Percentiles rank a stretch among this genome's conserved stretches.
These are phyloP conservation scores for Boletales sp. DNA, from an alignment of 768 basidiomycete species.

Conservation along the genomic window DNA sequence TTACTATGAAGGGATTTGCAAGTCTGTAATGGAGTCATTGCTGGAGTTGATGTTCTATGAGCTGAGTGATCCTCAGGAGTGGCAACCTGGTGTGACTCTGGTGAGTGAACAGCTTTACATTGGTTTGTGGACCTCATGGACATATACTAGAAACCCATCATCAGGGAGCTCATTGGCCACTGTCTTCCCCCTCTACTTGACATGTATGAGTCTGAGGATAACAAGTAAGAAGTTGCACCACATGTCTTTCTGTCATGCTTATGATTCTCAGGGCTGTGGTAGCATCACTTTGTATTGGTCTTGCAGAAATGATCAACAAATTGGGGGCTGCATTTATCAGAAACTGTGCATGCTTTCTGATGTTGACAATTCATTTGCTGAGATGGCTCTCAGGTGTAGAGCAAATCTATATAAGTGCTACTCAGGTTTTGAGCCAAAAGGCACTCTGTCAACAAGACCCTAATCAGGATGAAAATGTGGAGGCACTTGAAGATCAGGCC, in stretches of 20 bases:
- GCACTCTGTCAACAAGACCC: constrained; percentile 96
- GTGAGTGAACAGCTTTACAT: constrained; percentile 39
- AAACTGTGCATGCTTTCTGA: constrained; percentile 45
- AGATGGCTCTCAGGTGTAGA: constrained; percentile 57
- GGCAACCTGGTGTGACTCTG: constrained; percentile 68
- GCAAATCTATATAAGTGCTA: constrained; percentile 71
- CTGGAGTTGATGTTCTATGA: constrained; percentile 92
- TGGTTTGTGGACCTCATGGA: constrained; percentile 5
- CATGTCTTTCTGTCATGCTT: constrained; percentile 8
- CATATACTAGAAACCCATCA: constrained; percentile 46
- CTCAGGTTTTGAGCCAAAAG: constrained; percentile 89
- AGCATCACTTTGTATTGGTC: constrained; percentile 78
- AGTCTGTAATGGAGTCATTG: constrained; percentile 84
- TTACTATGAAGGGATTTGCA: constrained; percentile 97
- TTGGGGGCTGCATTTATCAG: constrained; percentile 86
- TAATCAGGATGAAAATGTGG: constrained; percentile 84
- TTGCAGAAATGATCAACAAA: constrained; percentile 89
- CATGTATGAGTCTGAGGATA: constrained; percentile 92
- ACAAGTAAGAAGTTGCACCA: constrained; percentile 80
- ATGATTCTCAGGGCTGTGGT: constrained; percentile 67
- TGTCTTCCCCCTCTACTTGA: constrained; percentile 73
- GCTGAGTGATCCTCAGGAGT: constrained; percentile 75
- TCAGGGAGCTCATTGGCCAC: constrained; percentile 77
- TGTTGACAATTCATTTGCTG: neutral
- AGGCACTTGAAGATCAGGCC: constrained; percentile 84